Conservation (phyloP, 805 yeast species). For the Babjeviella inositovora region DNA sequence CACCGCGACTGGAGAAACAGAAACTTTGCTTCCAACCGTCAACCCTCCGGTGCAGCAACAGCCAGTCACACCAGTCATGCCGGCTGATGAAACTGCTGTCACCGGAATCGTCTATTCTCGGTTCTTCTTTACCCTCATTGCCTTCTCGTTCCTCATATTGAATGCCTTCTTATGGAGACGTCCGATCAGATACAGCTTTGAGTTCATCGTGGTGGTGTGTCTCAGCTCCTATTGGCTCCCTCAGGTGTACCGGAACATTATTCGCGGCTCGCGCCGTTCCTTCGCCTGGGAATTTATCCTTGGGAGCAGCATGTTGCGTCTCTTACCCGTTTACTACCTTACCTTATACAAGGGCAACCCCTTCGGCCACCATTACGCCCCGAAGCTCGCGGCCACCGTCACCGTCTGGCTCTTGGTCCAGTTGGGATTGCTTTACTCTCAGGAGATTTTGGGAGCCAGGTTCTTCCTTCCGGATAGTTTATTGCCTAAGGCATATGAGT, state of each 20-base stretch:
- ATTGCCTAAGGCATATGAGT: conserved; percentile 73
- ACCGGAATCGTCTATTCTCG: conserved; percentile 43
- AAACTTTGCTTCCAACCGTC: conserved; percentile 6
- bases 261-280: conserved; percentile 51
- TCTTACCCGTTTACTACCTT: conserved; percentile 51
- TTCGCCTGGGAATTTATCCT: conserved; percentile 65
- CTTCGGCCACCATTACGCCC: conserved; percentile 54
- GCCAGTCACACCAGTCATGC: conserved; percentile 9
- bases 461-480: conserved; percentile 65
- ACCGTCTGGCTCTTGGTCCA: conserved; percentile 46
- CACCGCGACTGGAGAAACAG: conserved; percentile 5
- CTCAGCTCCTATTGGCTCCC: conserved; percentile 78
- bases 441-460: conserved; percentile 60
- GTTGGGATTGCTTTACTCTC: conserved; percentile 38
- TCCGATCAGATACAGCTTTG: conserved; percentile 34
- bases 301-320: conserved; percentile 46
- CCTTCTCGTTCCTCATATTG: conserved; percentile 36
- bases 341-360: conserved; percentile 38
- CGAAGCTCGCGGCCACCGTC: conserved; percentile 25
- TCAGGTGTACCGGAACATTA: conserved; percentile 65
- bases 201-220: conserved; percentile 30
- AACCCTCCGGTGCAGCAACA: conserved; percentile 8
- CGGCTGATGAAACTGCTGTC: conserved; percentile 34
- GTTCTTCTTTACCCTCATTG: conserved; percentile 34
- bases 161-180: conserved; percentile 52